phyloP scores from a whole-genome alignment of 345 rosid species.

The Triadica sebifera region DNA sequence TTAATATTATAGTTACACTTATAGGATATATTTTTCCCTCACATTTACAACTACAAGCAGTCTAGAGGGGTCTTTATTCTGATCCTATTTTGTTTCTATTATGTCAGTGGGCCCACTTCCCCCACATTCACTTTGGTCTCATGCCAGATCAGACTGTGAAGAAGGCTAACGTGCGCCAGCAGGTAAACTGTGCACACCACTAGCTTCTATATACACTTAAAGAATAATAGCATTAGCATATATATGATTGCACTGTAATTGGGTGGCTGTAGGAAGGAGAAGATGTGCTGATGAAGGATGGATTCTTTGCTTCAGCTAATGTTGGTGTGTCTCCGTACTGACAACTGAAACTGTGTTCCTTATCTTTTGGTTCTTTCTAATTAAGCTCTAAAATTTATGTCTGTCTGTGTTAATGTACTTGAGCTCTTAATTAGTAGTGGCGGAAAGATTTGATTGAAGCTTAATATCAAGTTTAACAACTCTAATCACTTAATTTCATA shows the following conservation, averaged over 20 bases:
- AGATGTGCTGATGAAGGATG: slow-evolving; percentile 28
- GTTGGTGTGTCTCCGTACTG: slow-evolving; percentile 23
- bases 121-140: slow-evolving; percentile 32
- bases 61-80: background rate
- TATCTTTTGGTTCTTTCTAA: background rate
- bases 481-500: slow-evolving; percentile 3
- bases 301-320: slow-evolving; percentile 22
- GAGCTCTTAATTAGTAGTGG: background rate
- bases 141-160: slow-evolving; percentile 29
- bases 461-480: slow-evolving; percentile 10
- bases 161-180: slow-evolving; percentile 26
- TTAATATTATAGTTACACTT: no score
- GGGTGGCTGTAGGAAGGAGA: slow-evolving; percentile 23
- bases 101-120: slow-evolving; percentile 35
- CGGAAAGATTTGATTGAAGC: slow-evolving; percentile 3
- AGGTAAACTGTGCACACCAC: slow-evolving; percentile 9
- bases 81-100: slow-evolving; percentile 9
- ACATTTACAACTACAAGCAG: background rate
- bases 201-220: no score
- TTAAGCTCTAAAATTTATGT: background rate
- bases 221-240: no score
- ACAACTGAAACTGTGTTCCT: background rate
- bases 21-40: background rate
- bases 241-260: background rate
- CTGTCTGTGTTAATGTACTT: slow-evolving; percentile 10